Base-by-base conservation (phyloP, 768 basidiomycete species). In the Macrocybe gigantea region DNA sequence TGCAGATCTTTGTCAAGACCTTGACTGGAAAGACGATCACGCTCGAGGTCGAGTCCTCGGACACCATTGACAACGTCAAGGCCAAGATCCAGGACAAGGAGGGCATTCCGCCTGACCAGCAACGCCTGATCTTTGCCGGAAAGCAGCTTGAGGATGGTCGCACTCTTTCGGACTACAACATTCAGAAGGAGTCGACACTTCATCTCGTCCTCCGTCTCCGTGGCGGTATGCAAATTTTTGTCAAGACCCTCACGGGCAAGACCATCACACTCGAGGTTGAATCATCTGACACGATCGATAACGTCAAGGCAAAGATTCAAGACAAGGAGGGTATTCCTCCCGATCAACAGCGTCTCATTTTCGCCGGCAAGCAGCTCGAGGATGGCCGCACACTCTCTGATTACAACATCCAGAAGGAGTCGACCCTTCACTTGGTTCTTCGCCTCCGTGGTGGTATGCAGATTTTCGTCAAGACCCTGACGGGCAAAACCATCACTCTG, bases 31-130 rank as follows among this genome's bases (percentile, higher is more conserved):
- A 93, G 75, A 93, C 92, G 0, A 91, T 91, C 66, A 92, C 90
- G 12, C 71, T 92, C 3, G 88, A 90, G 66, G 88, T 91, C 7
- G 87, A 91, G 66, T 90, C 87, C 0, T 88, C 85, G 0, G 89
- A 90, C 60, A 89, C 87, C 35, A 90, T 90, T 56, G 88, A 90
- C 63, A 90, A 89, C 52, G 88, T 91, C 37, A 91, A 90, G 68
- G 78, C 85, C 36, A 93, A 93, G 79, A 93, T 95, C 41, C 91
- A 93, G 64, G 91, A 93, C 64, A 94, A 93, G 73, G 91, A 93
- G 60, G 91, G 62, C 0, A 85, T 86, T 15, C 85, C 83, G 11
- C 91, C 91, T 5, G 92, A 93, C 58, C 90, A 91, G 61, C 90
- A 93, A 59, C 86, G 90, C 38, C 74, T 93, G 6, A 93, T 93